Percentiles rank a stretch among this genome's conserved stretches.
Evolutionary conservation across 192 early-diverging fungal genomes (phyloP).

Genomic region (Geranomyces michiganensis): DNA sequence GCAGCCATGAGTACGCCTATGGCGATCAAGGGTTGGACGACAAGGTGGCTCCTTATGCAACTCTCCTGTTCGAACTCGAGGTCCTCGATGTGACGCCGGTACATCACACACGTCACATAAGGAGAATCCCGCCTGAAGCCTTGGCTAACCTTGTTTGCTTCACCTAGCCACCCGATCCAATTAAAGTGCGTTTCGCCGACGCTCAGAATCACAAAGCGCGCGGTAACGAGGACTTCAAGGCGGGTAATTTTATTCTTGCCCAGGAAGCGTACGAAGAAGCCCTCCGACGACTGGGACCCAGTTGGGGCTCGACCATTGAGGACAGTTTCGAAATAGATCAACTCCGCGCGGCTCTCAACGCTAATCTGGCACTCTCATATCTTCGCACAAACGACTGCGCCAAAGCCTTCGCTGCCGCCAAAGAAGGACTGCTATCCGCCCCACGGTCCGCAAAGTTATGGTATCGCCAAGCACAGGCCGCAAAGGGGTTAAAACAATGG

Average conservation of each 20-base stretch:
- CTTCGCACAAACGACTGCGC: slow-evolving; percentile 31
- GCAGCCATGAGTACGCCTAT: slow-evolving; percentile 65
- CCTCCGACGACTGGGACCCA: slow-evolving; percentile 26
- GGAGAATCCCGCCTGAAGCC: not conserved
- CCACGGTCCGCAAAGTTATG: slow-evolving; percentile 6
- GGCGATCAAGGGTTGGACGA: slow-evolving; percentile 64
- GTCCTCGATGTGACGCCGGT: slow-evolving; percentile 37
- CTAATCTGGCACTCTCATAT: slow-evolving; percentile 34
- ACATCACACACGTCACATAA: not conserved
- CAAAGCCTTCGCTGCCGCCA: slow-evolving; percentile 28
- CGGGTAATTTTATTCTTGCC: slow-evolving; percentile 19
- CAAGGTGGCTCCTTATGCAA: slow-evolving; percentile 65
- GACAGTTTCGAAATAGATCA: slow-evolving; percentile 23
- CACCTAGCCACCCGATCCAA: slow-evolving; percentile 31
- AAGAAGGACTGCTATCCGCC: slow-evolving; percentile 31
- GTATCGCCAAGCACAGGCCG: slow-evolving; percentile 5
- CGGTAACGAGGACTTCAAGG: slow-evolving; percentile 40
- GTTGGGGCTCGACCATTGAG: slow-evolving; percentile 36
- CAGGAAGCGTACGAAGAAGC: slow-evolving; percentile 17
- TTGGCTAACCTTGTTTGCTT: not conserved
- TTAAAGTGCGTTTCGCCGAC: not conserved
- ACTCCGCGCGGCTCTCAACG: slow-evolving; percentile 31
- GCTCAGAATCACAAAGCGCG: slow-evolving; percentile 34
- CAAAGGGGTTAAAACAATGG: not conserved
- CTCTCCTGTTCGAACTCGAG: slow-evolving; percentile 63